These are phyloP conservation scores for Pseudocercospora fuligena DNA, from an alignment of 2,329 filamentous ascomycete genomes.

Conservation along the genomic window DNA sequence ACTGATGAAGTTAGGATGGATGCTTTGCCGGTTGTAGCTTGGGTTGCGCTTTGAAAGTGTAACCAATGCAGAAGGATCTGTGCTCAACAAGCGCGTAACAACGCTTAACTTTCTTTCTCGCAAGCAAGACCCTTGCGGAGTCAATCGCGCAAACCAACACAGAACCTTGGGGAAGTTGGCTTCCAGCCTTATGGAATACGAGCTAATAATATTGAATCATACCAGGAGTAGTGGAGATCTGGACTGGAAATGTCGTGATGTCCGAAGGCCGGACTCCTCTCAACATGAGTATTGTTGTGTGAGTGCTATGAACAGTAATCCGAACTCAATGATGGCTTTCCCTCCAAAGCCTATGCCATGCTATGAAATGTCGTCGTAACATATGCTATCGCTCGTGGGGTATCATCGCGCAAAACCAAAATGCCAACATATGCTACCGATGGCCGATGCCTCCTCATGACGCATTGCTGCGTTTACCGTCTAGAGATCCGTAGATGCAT, in stretches of 20 bases:
- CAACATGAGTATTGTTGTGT: not conserved
- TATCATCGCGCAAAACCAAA: constrained; percentile 12
- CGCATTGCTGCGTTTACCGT: not conserved
- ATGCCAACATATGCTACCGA: not conserved
- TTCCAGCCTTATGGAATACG: not conserved
- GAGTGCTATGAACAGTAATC: not conserved
- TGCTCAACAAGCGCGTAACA: not conserved
- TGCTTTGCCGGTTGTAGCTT: too few relatives aligned
- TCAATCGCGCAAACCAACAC: not conserved
- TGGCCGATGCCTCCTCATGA: not conserved
- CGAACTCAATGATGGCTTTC: not conserved
- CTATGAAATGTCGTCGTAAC: not conserved
- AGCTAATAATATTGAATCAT: not conserved
- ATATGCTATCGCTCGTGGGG: constrained; percentile 7
- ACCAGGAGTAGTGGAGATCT: not conserved
- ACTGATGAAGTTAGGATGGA: too few relatives aligned
- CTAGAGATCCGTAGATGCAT: not conserved
- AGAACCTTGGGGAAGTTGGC: not conserved
- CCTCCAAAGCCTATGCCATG: not conserved
- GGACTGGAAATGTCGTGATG: not conserved
- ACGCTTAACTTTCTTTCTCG: not conserved
- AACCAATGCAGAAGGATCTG: not conserved
- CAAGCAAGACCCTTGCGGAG: not conserved
- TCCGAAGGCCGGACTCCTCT: not conserved
- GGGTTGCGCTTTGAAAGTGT: not conserved